phyloP scores from a whole-genome alignment of 2,329 filamentous ascomycete species.

The Ophiocordyceps unilateralis region DNA sequence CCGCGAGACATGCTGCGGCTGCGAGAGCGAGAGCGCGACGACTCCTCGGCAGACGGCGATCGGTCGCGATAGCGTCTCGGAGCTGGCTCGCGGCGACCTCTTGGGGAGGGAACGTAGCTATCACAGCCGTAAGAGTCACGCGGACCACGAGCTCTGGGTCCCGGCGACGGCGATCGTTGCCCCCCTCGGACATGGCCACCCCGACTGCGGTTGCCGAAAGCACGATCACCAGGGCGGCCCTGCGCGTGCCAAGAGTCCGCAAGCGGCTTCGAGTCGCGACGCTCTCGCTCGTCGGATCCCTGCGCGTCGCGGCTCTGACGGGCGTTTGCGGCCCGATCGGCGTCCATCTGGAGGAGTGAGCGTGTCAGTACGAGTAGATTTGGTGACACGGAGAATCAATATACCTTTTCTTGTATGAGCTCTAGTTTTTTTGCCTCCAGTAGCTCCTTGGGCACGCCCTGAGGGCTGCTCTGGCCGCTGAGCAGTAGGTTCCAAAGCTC shows the following conservation, averaged over 20 bases:
- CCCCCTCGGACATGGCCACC: conserved; percentile 26
- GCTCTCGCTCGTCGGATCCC: conserved; percentile 48
- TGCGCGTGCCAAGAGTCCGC: conserved; percentile 36
- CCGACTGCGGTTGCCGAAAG: conserved; percentile 24
- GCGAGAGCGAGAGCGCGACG: conserved; percentile 12
- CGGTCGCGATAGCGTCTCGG: conserved; percentile 9
- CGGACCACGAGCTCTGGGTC: conserved; percentile 23
- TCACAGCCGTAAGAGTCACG: conserved; percentile 30
- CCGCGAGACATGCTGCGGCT: conserved; percentile 14
- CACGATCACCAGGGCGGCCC: conserved; percentile 34
- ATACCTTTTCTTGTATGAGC: conserved; percentile 84
- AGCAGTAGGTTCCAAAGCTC: conserved; percentile 84
- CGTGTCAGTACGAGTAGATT: not conserved
- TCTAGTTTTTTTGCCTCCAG: conserved; percentile 93
- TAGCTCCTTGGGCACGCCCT: conserved; percentile 86
- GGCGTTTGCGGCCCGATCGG: conserved; percentile 55
- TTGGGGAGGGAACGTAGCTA: conserved; percentile 33
- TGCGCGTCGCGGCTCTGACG: conserved; percentile 52
- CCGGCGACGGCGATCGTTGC: conserved; percentile 30
- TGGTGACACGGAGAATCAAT: not conserved
- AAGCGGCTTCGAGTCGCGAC: conserved; percentile 33
- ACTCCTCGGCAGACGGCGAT: conserved; percentile 17
- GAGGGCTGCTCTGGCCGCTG: conserved; percentile 73
- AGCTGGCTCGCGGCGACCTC: conserved; percentile 22
- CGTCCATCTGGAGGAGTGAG: conserved; percentile 43